These are phyloP conservation scores for Neocallimastix lanati DNA, from an alignment of 192 early-diverging fungal genomes.

Conservation along the genomic window DNA sequence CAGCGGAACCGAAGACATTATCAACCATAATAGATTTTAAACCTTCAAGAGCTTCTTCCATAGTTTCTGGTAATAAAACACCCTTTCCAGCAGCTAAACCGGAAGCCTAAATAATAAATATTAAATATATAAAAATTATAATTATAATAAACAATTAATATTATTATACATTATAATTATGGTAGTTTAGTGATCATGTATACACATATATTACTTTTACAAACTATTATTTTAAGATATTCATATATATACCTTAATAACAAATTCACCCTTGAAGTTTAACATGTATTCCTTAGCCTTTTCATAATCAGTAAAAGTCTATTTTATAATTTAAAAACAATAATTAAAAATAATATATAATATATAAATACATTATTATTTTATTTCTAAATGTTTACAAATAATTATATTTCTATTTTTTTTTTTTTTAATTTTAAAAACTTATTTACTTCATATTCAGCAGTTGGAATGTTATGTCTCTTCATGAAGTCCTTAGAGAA, in stretches of 20 bases:
- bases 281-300: conserved; percentile 48
- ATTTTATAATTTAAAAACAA: no score
- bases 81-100: conserved; percentile 97
- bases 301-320: conserved; percentile 64
- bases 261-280: conserved; percentile 38
- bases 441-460: conserved; percentile 49
- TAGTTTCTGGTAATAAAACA: conserved; percentile 71
- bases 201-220: neutral
- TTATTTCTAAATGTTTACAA: no score
- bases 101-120: no score
- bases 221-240: no score
- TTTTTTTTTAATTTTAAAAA: conserved; percentile 1
- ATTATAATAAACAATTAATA: no score
- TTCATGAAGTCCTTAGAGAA: conserved; percentile 99
- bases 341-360: no score
- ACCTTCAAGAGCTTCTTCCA: conserved; percentile 66
- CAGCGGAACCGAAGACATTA: conserved; percentile 72
- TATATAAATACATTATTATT: no score
- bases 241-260: conserved; percentile 46
- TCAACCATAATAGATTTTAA: conserved; percentile 80
- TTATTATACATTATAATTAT: no score
- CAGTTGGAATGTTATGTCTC: conserved; percentile 88
- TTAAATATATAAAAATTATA: no score
- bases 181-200: no score
- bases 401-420: no score